Percentiles rank a stretch among this genome's conserved stretches.
Conservation (phyloP, 306 rosid genomes). For the Comarum palustre region DNA sequence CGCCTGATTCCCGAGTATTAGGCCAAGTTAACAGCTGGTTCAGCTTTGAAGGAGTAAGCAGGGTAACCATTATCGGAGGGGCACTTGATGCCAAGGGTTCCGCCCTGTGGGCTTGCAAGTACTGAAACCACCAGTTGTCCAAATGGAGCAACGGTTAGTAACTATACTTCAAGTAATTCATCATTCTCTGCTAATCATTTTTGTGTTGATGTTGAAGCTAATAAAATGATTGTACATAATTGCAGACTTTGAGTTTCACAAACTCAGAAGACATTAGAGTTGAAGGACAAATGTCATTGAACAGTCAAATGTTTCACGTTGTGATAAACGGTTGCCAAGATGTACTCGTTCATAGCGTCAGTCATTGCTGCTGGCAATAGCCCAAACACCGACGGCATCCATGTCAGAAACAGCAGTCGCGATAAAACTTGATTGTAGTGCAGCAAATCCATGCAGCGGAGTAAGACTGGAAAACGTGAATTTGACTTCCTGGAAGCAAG, state of each 20-base stretch:
- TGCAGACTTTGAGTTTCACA: conserved; percentile 20
- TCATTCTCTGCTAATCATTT: not conserved
- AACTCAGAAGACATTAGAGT: conserved; percentile 22
- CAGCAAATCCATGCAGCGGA: conserved; percentile 19
- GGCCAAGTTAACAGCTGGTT: conserved; percentile 11
- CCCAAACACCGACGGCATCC: conserved; percentile 32
- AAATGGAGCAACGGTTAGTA: conserved; percentile 28
- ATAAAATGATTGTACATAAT: not conserved
- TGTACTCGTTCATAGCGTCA: conserved; percentile 18
- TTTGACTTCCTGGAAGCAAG: conserved; percentile 13
- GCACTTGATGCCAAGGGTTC: conserved; percentile 25
- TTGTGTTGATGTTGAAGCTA: not conserved
- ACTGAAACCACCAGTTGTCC: conserved; percentile 1
- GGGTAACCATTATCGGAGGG: conserved; percentile 21
- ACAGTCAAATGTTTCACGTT: conserved; percentile 34
- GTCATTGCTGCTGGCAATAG: not conserved
- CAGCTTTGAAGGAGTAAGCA: conserved; percentile 25
- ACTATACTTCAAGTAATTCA: not conserved
- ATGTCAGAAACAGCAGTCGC: conserved; percentile 20
- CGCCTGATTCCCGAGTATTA: conserved; percentile 21
- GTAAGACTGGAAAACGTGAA: conserved; percentile 11
- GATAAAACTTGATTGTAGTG: conserved; percentile 17
- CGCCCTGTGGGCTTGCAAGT: conserved; percentile 29
- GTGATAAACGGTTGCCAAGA: conserved; percentile 22
- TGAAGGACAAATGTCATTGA: not conserved